Percentiles rank a stretch among this genome's conserved stretches.
phyloP scores from a whole-genome alignment of 1,139 yeast species.

The Lodderomyces theae region DNA sequence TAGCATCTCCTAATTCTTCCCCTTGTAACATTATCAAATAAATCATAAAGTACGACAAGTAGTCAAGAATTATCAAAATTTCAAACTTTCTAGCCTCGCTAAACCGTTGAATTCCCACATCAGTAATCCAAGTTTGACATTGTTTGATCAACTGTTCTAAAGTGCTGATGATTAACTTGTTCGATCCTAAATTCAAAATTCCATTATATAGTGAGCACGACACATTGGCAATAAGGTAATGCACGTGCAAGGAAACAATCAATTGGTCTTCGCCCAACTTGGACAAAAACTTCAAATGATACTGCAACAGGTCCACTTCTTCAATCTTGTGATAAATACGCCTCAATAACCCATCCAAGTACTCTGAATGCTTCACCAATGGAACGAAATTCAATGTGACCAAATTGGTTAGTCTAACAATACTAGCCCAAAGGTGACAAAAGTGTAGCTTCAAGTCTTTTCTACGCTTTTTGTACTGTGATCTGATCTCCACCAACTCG shows the following conservation, averaged over 20 bases:
- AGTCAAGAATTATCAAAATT: slow-evolving; percentile 26
- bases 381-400: slow-evolving; percentile 29
- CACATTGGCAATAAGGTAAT: slow-evolving; percentile 29
- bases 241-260: slow-evolving; percentile 23
- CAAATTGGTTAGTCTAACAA: slow-evolving; percentile 33
- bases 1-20: slow-evolving; percentile 28
- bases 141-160: slow-evolving; percentile 21
- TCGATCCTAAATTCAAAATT: slow-evolving; percentile 22
- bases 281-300: slow-evolving; percentile 26
- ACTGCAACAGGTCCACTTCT: slow-evolving; percentile 23
- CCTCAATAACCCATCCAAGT: slow-evolving; percentile 21
- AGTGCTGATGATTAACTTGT: slow-evolving; percentile 23
- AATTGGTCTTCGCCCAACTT: slow-evolving; percentile 21
- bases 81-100: slow-evolving; percentile 24
- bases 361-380: slow-evolving; percentile 21
- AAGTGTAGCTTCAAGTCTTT: slow-evolving; percentile 32
- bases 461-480: slow-evolving; percentile 19
- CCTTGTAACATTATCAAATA: slow-evolving; percentile 35
- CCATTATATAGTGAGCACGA: slow-evolving; percentile 26
- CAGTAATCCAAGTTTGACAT: slow-evolving; percentile 28
- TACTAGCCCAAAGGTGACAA: slow-evolving; percentile 37
- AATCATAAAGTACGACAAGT: slow-evolving; percentile 29
- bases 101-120: slow-evolving; percentile 18
- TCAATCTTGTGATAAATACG: slow-evolving; percentile 25
- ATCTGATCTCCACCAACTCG: slow-evolving; percentile 21